Percentiles rank a stretch among this genome's conserved stretches.
These are phyloP conservation scores for Brassica incana DNA, from an alignment of 345 rosid species.

Conservation along the genomic window DNA sequence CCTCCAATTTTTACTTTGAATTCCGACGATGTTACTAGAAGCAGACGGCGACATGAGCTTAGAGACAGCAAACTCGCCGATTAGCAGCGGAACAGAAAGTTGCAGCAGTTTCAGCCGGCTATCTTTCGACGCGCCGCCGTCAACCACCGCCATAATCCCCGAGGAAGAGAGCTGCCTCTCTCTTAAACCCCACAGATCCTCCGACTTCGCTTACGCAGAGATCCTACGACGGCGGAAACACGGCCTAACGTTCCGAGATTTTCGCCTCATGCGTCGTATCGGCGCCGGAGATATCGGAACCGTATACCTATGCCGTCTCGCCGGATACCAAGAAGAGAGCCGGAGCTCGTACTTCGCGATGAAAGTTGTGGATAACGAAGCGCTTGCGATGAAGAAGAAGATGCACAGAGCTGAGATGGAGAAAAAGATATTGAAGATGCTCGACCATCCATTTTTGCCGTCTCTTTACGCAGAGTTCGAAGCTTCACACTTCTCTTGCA, in stretches of 20 bases:
- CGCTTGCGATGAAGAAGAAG: conserved; percentile 68
- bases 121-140: conserved; percentile 63
- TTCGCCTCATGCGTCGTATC: conserved; percentile 64
- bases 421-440: conserved; percentile 73
- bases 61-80: conserved; percentile 54
- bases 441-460: conserved; percentile 93
- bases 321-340: conserved; percentile 18
- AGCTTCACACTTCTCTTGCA: conserved; percentile 79
- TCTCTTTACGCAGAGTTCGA: conserved; percentile 86
- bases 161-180: conserved; percentile 43
- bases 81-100: conserved; percentile 75
- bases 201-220: conserved; percentile 78
- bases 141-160: conserved; percentile 41
- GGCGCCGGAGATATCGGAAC: conserved; percentile 95
- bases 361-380: conserved; percentile 91
- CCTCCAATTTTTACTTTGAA: neutral
- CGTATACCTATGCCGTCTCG: conserved; percentile 77
- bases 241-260: conserved; percentile 67
- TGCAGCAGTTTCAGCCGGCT: conserved; percentile 71
- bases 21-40: conserved; percentile 32
- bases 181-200: conserved; percentile 76
- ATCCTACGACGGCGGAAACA: conserved; percentile 52
- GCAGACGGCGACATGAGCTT: conserved; percentile 50
- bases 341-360: conserved; percentile 55
- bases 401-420: conserved; percentile 81